Conservation (phyloP, 768 basidiomycete genomes). For the Scleroderma citrinum region DNA sequence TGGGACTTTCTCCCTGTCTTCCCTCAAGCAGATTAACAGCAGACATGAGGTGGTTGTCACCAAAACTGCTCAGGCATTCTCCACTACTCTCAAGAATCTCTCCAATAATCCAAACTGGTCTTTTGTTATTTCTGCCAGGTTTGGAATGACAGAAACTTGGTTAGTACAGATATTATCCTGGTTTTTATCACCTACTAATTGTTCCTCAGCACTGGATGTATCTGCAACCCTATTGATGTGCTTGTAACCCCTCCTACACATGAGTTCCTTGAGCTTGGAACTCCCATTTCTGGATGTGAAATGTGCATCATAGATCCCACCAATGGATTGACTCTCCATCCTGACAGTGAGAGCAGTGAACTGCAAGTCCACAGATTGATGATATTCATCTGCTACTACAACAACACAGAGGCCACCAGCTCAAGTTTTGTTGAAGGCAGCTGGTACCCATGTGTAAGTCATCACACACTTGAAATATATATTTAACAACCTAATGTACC, state of each 20-base stretch:
- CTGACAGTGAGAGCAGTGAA: conserved; percentile 30
- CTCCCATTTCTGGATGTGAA: conserved; percentile 24
- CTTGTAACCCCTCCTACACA: conserved; percentile 10
- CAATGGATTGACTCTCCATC: conserved; percentile 22
- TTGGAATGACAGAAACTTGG: no score
- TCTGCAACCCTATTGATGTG: conserved; percentile 31
- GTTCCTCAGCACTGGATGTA: conserved; percentile 31
- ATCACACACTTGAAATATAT: no score
- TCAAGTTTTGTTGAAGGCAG: conserved; percentile 43
- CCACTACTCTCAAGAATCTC: conserved; percentile 25
- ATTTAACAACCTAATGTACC: no score
- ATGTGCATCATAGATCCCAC: conserved; percentile 31
- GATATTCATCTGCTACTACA: conserved; percentile 40
- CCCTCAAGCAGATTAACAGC: no score
- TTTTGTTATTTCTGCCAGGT: no score
- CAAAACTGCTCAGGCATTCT: conserved; percentile 33
- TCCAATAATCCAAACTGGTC: conserved; percentile 15
- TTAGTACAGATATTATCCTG: no score
- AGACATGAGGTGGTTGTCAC: conserved; percentile 40
- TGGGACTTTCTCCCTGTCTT: conserved; percentile 29
- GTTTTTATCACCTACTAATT: neutral
- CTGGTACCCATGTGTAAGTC: no score
- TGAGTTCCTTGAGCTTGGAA: conserved; percentile 36
- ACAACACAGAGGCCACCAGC: conserved; percentile 41
- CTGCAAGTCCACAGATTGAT: conserved; percentile 38